Evolutionary conservation across 345 rosid genomes (phyloP), one percentile per base, ranked within the genome.

Genomic region (Viola odorata): DNA sequence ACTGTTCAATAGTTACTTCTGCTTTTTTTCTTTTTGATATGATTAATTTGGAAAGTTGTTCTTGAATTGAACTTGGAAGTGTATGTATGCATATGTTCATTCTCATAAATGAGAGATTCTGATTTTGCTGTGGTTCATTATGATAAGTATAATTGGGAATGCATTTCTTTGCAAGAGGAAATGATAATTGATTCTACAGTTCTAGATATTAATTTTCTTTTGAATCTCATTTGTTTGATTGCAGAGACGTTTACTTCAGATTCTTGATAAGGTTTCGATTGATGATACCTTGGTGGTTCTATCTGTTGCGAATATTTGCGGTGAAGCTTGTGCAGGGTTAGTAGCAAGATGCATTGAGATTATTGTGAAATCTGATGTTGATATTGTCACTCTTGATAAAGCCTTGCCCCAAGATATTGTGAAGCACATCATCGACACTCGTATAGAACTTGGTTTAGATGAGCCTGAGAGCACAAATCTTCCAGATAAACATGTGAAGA

Each of bases 271-370:
- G 68, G 60, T 85, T 61, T 76, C 73, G 7, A 37, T 58, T 45
- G 88, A 91, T 53, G 91, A 88, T 69, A 67, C 83, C n/a, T 67
- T 91, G 71, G 76, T 83, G 45, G 64, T 88, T 66, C 79, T 88
- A 51, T 78, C 69, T 54, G 80, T 85, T 52, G 84, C 83, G 69
- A 68, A 72, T 62, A 68, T 72, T 1, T 91, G 98, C 48, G 78
- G 78, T 55, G 67, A 69, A 51, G 65, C 71, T 9, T 91, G 90
- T 64, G 84, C 82, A 73, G 79, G 66, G 63, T 64, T 86, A 74
- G 50, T 62, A 5, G 72, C 69, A 42, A 79, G 71, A 59, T 84
- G 95, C 59, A 48, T 81, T 17, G 82, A 84, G 42, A 80, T 69
- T 47, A 36, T 81, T 39, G 87, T 75, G 51, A 81, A 80, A 67